A percentile compares a stretch with the other conserved stretches of the same genome.
These are phyloP conservation scores for Hymenoscyphus fraxineus DNA, from an alignment of 2,329 filamentous ascomycete genomes.

Conservation along the genomic window DNA sequence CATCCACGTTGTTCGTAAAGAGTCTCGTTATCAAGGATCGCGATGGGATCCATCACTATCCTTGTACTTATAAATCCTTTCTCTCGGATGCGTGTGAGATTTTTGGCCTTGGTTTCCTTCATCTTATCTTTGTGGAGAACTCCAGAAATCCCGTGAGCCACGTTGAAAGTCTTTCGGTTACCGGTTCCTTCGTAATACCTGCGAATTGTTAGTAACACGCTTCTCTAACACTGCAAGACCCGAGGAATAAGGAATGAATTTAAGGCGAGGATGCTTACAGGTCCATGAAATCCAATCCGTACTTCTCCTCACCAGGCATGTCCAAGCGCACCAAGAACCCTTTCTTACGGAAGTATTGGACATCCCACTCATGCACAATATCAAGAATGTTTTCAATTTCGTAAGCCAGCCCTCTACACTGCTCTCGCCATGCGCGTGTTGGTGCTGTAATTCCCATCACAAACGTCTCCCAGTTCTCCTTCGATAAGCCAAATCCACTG, in stretches of 20 bases:
- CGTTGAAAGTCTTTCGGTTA: constrained; percentile 13
- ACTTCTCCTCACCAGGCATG: constrained; percentile 26
- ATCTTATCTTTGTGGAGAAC: constrained; percentile 3
- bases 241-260: background rate
- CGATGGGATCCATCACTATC: constrained; percentile 19
- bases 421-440: background rate
- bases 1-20: constrained; percentile 19
- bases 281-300: constrained; percentile 26
- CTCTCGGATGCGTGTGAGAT: constrained; percentile 3
- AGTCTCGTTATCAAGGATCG: constrained; percentile 15
- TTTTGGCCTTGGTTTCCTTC: background rate
- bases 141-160: background rate
- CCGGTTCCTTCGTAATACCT: constrained; percentile 15
- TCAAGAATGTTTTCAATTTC: constrained; percentile 21
- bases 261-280: constrained; percentile 7
- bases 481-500: background rate
- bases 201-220: background rate
- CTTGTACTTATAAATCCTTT: constrained; percentile 17
- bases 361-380: constrained; percentile 19
- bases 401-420: constrained; percentile 12
- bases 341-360: constrained; percentile 20
- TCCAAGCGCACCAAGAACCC: constrained; percentile 24
- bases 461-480: background rate
- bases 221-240: no score
- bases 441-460: background rate